Evolutionary conservation across 2,329 filamentous ascomycete species (phyloP).

Genomic region (Gnomoniopsis smithogilvyi): DNA sequence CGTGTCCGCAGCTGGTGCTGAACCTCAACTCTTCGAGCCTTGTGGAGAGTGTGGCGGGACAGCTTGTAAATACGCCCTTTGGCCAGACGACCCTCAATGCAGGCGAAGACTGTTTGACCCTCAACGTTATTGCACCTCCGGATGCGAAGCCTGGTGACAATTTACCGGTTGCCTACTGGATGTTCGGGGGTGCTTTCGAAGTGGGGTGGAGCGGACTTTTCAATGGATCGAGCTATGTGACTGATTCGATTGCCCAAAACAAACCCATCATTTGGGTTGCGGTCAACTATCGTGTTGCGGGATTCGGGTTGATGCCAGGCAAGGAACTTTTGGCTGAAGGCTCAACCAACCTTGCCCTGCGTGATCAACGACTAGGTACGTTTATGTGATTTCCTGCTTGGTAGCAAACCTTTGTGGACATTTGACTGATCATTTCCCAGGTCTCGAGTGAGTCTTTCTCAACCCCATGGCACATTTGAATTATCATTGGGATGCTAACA

Average conservation of each 20-base stretch:
- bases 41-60: slow-evolving; percentile 1
- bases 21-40: slow-evolving; percentile 7
- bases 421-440: too few species aligned
- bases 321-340: slow-evolving; percentile 53
- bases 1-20: slow-evolving; percentile 4
- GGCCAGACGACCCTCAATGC: slow-evolving; percentile 28
- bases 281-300: slow-evolving; percentile 61
- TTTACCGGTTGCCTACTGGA: slow-evolving; percentile 56
- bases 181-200: slow-evolving; percentile 51
- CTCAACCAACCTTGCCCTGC: slow-evolving; percentile 54
- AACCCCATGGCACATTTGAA: too few species aligned
- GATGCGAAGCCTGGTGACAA: slow-evolving; percentile 39
- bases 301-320: slow-evolving; percentile 59
- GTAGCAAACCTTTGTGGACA: too few species aligned
- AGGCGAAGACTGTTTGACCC: slow-evolving; percentile 49
- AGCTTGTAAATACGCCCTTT: not conserved
- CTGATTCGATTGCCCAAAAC: slow-evolving; percentile 34
- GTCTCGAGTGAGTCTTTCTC: too few species aligned
- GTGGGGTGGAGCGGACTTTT: slow-evolving; percentile 34
- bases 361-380: slow-evolving; percentile 55
- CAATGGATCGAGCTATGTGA: slow-evolving; percentile 33
- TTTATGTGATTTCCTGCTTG: too few species aligned
- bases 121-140: slow-evolving; percentile 45
- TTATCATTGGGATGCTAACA: too few species aligned
- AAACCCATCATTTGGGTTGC: slow-evolving; percentile 62